phyloP scores from a whole-genome alignment of 306 rosid genomes.

The Oemleria cerasiformis region DNA sequence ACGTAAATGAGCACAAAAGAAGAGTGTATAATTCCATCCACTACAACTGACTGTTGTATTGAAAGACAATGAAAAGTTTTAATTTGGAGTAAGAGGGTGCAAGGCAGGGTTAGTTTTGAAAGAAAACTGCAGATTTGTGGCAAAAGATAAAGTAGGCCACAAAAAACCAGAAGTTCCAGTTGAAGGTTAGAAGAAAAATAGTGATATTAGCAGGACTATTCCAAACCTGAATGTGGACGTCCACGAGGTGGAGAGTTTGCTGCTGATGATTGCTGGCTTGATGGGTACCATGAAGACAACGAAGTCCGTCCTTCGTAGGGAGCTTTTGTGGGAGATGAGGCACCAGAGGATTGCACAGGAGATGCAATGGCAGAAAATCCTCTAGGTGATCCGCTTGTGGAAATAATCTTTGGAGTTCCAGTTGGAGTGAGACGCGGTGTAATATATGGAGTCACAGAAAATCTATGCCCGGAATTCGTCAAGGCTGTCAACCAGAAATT shows the following conservation, averaged over 20 bases:
- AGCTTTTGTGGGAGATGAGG: slow-evolving; percentile 70
- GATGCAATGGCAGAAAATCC: slow-evolving; percentile 68
- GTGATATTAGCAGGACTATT: slow-evolving; percentile 11
- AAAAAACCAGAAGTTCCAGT: slow-evolving; percentile 4
- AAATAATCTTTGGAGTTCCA: slow-evolving; percentile 81
- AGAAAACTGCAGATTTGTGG: neutral
- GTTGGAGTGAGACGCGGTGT: slow-evolving; percentile 90
- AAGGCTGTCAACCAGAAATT: slow-evolving; percentile 40
- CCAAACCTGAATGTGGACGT: slow-evolving; percentile 58
- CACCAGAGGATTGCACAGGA: slow-evolving; percentile 61
- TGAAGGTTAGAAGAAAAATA: slow-evolving; percentile 3
- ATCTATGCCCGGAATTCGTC: slow-evolving; percentile 52
- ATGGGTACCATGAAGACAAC: slow-evolving; percentile 79
- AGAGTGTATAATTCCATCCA: neutral
- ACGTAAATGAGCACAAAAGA: neutral
- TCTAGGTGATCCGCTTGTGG: slow-evolving; percentile 77
- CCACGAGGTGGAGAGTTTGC: slow-evolving; percentile 93
- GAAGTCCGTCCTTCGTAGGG: slow-evolving; percentile 61
- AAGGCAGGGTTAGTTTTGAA: neutral
- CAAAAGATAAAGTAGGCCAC: neutral
- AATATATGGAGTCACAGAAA: slow-evolving; percentile 79
- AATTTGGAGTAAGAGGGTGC: neutral
- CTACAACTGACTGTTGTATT: neutral
- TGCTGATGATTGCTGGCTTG: slow-evolving; percentile 99
- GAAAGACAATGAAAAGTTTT: neutral